Percentiles rank a stretch among this genome's conserved stretches.
These are phyloP conservation scores for Ophiostoma sp. DNA, from an alignment of 2,329 filamentous ascomycete genomes.

Conservation along the genomic window DNA sequence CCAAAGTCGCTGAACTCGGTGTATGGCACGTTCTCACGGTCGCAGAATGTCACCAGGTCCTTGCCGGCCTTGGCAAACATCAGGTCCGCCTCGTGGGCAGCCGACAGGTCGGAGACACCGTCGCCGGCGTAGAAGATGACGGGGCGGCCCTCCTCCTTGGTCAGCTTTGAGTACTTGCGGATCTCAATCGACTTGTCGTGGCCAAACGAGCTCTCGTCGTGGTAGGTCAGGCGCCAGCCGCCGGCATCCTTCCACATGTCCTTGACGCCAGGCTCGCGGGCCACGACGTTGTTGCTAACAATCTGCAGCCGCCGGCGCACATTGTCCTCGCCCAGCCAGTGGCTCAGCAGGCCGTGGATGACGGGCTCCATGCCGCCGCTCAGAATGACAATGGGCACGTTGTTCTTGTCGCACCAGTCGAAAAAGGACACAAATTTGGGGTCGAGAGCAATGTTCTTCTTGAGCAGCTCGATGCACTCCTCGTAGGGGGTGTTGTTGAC, in stretches of 20 bases:
- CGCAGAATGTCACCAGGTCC: constrained; percentile 30
- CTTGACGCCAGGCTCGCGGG: constrained; percentile 47
- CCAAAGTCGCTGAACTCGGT: constrained; percentile 57
- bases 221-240: constrained; percentile 84
- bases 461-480: constrained; percentile 72
- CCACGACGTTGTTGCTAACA: constrained; percentile 75
- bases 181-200: constrained; percentile 95
- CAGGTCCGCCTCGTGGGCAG: constrained; percentile 85
- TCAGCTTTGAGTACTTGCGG: constrained; percentile 73
- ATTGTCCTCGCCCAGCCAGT: constrained; percentile 70
- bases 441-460: constrained; percentile 81
- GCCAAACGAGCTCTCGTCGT: constrained; percentile 85
- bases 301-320: constrained; percentile 71
- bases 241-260: constrained; percentile 65
- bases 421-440: constrained; percentile 85
- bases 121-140: constrained; percentile 93
- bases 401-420: constrained; percentile 71
- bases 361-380: constrained; percentile 90
- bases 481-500: constrained; percentile 68
- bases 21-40: constrained; percentile 44
- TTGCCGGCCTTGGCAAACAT: constrained; percentile 89
- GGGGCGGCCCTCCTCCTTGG: constrained; percentile 59
- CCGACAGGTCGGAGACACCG: constrained; percentile 86
- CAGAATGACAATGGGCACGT: constrained; percentile 87
- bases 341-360: constrained; percentile 75